Conservation (phyloP, 805 yeast species). For the Starmerella gropengiesseri region DNA sequence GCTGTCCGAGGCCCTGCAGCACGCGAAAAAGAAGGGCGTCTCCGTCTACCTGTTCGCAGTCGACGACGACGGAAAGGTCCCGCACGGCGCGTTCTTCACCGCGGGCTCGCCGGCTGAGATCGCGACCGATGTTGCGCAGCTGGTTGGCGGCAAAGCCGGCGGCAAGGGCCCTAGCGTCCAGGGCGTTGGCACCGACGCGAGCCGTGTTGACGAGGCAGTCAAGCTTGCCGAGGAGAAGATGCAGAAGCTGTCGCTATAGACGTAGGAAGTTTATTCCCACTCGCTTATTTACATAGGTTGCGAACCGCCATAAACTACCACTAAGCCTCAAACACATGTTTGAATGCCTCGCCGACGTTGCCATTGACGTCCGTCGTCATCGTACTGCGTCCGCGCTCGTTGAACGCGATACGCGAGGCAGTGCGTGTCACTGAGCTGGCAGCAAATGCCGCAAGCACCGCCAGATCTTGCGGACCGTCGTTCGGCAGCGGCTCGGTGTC, state of each 20-base stretch:
- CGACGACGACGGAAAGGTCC: conserved; percentile 53
- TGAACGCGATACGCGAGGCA: conserved; percentile 57
- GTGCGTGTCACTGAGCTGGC: conserved; percentile 58
- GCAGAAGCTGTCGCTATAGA: not conserved
- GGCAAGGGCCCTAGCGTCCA: conserved; percentile 95
- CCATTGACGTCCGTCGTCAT: conserved; percentile 74
- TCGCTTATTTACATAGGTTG: not conserved
- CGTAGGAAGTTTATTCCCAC: too few relatives aligned
- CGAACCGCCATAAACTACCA: too few relatives aligned
- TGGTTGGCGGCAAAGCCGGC: conserved; percentile 95
- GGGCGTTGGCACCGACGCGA: conserved; percentile 85
- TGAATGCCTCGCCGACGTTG: conserved; percentile 53
- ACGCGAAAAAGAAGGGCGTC: conserved; percentile 34
- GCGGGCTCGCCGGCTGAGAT: conserved; percentile 67
- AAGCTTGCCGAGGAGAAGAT: conserved; percentile 54
- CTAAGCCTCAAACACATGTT: conserved; percentile 27
- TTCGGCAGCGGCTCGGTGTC: conserved; percentile 31
- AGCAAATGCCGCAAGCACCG: conserved; percentile 52
- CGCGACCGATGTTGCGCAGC: conserved; percentile 56
- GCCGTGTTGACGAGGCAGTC: conserved; percentile 62
- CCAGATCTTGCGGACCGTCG: conserved; percentile 24
- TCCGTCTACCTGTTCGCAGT: conserved; percentile 37
- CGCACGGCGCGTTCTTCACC: conserved; percentile 89
- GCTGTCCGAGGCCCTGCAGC: conserved; percentile 81
- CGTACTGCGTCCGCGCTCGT: conserved; percentile 60